These are phyloP conservation scores for Phaeotremella fagi DNA, from an alignment of 768 basidiomycete genomes.

Conservation along the genomic window DNA sequence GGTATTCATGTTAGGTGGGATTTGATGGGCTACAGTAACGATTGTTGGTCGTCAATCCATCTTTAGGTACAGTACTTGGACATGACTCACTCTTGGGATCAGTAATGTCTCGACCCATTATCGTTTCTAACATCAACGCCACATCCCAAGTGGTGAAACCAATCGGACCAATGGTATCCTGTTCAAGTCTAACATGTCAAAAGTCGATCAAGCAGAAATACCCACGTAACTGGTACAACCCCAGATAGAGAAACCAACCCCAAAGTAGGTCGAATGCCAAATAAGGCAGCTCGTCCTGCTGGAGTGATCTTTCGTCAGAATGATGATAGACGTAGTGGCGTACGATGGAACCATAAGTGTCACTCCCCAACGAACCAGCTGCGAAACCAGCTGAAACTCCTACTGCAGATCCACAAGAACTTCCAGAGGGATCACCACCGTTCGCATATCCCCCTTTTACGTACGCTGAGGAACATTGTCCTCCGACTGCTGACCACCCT, in stretches of 20 bases:
- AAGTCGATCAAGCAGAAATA: background rate
- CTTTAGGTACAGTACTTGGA: too few relatives aligned
- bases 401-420: conserved; percentile 33
- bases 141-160: conserved; percentile 14
- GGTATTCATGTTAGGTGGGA: too few relatives aligned
- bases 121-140: background rate
- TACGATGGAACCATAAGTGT: conserved; percentile 30
- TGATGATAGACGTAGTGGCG: background rate
- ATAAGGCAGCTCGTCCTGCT: conserved; percentile 31
- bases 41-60: too few relatives aligned
- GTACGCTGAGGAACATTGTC: conserved; percentile 35
- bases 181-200: background rate
- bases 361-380: conserved; percentile 27
- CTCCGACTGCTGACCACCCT: conserved; percentile 31
- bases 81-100: background rate
- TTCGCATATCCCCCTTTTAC: conserved; percentile 20
- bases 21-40: too few relatives aligned
- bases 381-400: conserved; percentile 33
- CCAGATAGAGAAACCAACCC: conserved; percentile 23
- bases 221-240: conserved; percentile 21
- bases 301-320: conserved; percentile 12
- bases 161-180: conserved; percentile 26
- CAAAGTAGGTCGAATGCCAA: conserved; percentile 22
- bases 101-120: background rate
- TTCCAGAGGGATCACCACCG: conserved; percentile 35